Evolutionary conservation across 345 rosid genomes (phyloP).

Genomic region (Sonneratia caseolaris): DNA sequence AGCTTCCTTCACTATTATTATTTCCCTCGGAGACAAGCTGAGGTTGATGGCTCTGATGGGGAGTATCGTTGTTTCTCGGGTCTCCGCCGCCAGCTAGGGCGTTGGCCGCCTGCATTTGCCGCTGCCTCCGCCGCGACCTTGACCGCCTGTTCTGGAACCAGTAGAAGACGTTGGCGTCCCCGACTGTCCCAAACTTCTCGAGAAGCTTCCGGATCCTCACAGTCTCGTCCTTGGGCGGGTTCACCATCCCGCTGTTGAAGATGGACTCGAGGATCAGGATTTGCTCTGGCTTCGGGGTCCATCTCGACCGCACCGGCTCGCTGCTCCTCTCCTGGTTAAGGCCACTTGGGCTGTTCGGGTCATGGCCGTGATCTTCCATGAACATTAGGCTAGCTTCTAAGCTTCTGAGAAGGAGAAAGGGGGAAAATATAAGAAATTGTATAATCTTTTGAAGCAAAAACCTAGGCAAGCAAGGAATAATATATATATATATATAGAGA

Average conservation of each 20-base stretch:
- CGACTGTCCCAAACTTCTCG: conserved; percentile 86
- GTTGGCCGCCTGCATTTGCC: conserved; percentile 67
- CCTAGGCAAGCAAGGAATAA: conserved; percentile 22
- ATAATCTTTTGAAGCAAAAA: conserved; percentile 22
- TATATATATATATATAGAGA: conserved; percentile 6
- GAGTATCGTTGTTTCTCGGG: conserved; percentile 8
- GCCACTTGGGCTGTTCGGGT: conserved; percentile 25
- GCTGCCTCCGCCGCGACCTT: conserved; percentile 90
- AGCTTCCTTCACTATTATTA: neutral
- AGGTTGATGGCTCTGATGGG: conserved; percentile 14
- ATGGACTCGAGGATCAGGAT: conserved; percentile 96
- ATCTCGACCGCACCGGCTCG: conserved; percentile 83
- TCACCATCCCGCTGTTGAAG: conserved; percentile 97
- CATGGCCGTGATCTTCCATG: conserved; percentile 72
- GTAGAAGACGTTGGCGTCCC: conserved; percentile 97
- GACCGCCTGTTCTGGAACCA: conserved; percentile 98
- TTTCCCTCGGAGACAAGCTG: conserved; percentile 30
- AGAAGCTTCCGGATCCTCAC: conserved; percentile 79
- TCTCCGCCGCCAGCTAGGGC: conserved; percentile 24
- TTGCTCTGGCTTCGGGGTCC: conserved; percentile 99
- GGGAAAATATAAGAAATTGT: neutral
- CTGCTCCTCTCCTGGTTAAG: conserved; percentile 25
- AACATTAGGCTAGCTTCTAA: neutral
- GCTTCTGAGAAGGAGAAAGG: conserved; percentile 1
- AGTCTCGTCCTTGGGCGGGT: conserved; percentile 95